Conservation (phyloP, 225 moss, liverwort and hornwort genomes). For the Marchantia polymorpha region DNA sequence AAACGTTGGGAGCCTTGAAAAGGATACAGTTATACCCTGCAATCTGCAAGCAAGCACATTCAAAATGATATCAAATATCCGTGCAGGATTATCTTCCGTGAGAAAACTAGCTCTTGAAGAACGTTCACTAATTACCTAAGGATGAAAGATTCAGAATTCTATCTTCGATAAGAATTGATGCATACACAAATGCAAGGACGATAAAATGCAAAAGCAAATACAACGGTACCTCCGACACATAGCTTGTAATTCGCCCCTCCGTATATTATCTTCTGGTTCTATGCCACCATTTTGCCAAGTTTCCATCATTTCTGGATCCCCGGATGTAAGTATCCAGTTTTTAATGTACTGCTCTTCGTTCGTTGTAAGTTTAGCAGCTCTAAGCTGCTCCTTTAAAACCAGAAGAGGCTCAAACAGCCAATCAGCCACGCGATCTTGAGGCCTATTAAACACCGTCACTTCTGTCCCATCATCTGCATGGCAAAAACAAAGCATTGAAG, state of each 20-base stretch:
- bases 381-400: constrained; percentile 65
- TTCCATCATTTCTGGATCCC: constrained; percentile 41
- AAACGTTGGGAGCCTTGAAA: constrained; percentile 70
- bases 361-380: constrained; percentile 36
- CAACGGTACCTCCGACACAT: constrained; percentile 51
- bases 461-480: constrained; percentile 71
- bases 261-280: constrained; percentile 58
- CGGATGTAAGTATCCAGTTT: constrained; percentile 57
- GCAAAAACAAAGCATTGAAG: too few relatives aligned
- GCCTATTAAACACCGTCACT: constrained; percentile 58
- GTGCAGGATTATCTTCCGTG: too few relatives aligned
- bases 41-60: constrained; percentile 40
- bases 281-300: constrained; percentile 65
- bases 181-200: background rate
- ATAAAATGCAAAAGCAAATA: background rate
- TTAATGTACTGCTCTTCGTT: constrained; percentile 67
- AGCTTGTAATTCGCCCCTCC: constrained; percentile 71
- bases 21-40: constrained; percentile 63
- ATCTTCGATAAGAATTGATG: background rate
- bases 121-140: too few relatives aligned
- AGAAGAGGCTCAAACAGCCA: constrained; percentile 85
- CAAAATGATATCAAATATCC: background rate
- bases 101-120: too few relatives aligned
- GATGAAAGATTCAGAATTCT: background rate
- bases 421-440: constrained; percentile 65